phyloP scores from a whole-genome alignment of 192 early-diverging fungal species.

The Pilobolus umbonatus region DNA sequence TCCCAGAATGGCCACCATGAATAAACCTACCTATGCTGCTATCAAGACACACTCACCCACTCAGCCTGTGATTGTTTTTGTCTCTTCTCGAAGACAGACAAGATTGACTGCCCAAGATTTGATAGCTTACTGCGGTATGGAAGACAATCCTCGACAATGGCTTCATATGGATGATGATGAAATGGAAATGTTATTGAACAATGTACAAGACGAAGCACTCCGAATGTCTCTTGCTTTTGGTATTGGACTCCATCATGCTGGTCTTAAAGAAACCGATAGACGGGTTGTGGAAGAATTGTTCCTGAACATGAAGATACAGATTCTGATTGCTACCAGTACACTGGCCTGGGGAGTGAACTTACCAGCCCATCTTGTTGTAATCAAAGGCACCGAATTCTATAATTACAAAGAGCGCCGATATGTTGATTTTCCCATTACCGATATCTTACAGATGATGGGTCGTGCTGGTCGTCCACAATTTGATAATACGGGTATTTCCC shows the following conservation, averaged over 20 bases:
- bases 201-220: slow-evolving; percentile 77
- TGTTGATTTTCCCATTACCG: slow-evolving; percentile 96
- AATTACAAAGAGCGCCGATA: slow-evolving; percentile 87
- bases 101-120: slow-evolving; percentile 95
- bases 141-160: slow-evolving; percentile 90
- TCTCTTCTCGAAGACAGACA: slow-evolving; percentile 95
- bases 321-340: slow-evolving; percentile 92
- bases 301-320: slow-evolving; percentile 91
- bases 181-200: slow-evolving; percentile 63
- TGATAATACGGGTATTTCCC: slow-evolving; percentile 87
- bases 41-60: slow-evolving; percentile 91
- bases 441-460: slow-evolving; percentile 99
- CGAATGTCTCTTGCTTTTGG: slow-evolving; percentile 85
- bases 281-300: slow-evolving; percentile 91
- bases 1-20: slow-evolving; percentile 98
- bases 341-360: slow-evolving; percentile 98
- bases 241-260: slow-evolving; percentile 97
- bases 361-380: slow-evolving; percentile 94
- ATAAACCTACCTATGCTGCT: slow-evolving; percentile 92
- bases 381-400: slow-evolving; percentile 98
- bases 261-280: slow-evolving; percentile 83
- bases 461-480: slow-evolving; percentile 96
- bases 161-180: slow-evolving; percentile 80
- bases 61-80: slow-evolving; percentile 97
- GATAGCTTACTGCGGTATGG: slow-evolving; percentile 86